Conservation (phyloP, 306 rosid species). For the Echinosophora koreensis region DNA sequence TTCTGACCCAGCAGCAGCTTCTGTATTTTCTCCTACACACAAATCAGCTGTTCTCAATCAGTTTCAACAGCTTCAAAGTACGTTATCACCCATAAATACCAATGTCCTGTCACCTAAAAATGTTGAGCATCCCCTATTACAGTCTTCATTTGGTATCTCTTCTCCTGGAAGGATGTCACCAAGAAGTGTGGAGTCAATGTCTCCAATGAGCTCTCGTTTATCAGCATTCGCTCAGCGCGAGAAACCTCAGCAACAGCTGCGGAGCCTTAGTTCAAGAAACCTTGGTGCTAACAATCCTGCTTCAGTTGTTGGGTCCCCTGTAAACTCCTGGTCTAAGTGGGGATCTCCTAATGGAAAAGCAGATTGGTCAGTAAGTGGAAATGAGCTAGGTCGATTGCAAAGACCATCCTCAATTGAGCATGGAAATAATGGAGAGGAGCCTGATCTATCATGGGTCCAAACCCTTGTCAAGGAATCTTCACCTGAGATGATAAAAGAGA, state of each 20-base stretch:
- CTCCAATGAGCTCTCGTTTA: constrained; percentile 75
- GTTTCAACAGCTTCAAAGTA: constrained; percentile 85
- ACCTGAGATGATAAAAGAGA: constrained; percentile 73
- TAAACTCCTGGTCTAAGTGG: constrained; percentile 76
- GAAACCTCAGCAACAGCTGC: constrained; percentile 70
- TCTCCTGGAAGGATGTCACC: constrained; percentile 96
- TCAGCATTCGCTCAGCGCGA: constrained; percentile 73
- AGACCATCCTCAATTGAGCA: constrained; percentile 68
- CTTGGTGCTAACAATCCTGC: constrained; percentile 65
- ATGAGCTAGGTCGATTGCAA: constrained; percentile 54
- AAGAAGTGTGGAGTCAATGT: constrained; percentile 73
- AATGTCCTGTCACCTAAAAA: constrained; percentile 71
- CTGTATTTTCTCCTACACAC: constrained; percentile 80
- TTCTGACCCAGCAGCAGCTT: constrained; percentile 68
- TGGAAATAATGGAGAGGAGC: constrained; percentile 80
- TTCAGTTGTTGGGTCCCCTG: constrained; percentile 74
- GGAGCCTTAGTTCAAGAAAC: constrained; percentile 77
- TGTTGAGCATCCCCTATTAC: constrained; percentile 71
- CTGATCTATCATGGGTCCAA: constrained; percentile 91
- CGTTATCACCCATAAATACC: constrained; percentile 79
- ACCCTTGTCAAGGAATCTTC: constrained; percentile 91
- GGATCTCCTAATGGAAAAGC: constrained; percentile 77
- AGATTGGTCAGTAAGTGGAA: constrained; percentile 77
- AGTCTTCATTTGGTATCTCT: constrained; percentile 68
- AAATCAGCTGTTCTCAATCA: constrained; percentile 79